Evolutionary conservation across 2,329 filamentous ascomycete genomes (phyloP).

Genomic region (Alternaria sp.): DNA sequence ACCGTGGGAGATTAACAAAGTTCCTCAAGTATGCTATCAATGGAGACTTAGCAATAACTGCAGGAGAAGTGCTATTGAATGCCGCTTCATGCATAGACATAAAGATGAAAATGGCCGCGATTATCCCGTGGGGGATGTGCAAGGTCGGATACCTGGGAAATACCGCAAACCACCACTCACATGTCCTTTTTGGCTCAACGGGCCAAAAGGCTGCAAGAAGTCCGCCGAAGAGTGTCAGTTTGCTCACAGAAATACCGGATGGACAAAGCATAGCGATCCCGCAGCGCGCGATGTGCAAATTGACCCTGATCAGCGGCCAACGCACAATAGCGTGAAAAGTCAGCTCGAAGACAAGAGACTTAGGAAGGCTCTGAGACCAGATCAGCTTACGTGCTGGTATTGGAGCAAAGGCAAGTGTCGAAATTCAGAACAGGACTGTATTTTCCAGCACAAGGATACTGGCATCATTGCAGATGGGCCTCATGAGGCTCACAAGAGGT

Average conservation of each 20-base stretch:
- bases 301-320: constrained; percentile 16
- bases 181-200: constrained; percentile 39
- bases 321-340: neutral
- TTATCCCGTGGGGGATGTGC: constrained; percentile 25
- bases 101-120: constrained; percentile 28
- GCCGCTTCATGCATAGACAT: constrained; percentile 42
- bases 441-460: constrained; percentile 29
- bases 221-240: constrained; percentile 35
- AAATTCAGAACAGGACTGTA: constrained; percentile 18
- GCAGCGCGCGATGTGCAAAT: constrained; percentile 15
- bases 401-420: constrained; percentile 27
- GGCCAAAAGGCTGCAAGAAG: constrained; percentile 27
- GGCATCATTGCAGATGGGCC: constrained; percentile 21
- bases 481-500: neutral
- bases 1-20: constrained; percentile 38
- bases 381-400: constrained; percentile 33
- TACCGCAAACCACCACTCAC: constrained; percentile 40
- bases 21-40: constrained; percentile 41
- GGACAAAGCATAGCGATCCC: neutral
- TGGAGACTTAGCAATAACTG: constrained; percentile 41
- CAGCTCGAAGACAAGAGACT: neutral
- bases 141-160: constrained; percentile 38
- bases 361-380: neutral
- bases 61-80: constrained; percentile 25
- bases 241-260: constrained; percentile 47